phyloP scores from a whole-genome alignment of 345 rosid genomes.

The Eucalyptus viminalis region DNA sequence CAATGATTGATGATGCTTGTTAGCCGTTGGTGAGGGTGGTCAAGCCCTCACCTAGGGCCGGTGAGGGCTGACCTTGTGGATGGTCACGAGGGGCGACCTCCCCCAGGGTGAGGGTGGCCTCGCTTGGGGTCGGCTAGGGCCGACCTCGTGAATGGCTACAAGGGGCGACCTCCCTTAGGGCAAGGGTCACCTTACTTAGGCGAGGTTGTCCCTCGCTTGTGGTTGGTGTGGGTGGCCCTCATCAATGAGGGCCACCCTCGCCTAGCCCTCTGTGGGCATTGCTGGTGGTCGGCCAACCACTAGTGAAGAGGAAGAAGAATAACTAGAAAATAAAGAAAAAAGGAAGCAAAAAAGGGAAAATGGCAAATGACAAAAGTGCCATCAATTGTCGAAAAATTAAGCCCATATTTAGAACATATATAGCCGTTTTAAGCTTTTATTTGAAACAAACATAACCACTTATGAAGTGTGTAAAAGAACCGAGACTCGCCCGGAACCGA shows the following conservation, averaged over 20 bases:
- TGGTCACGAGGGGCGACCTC: rapidly evolving
- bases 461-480: too few species aligned
- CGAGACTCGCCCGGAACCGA: too few species aligned
- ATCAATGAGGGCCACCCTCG: rapidly evolving
- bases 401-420: rapidly evolving
- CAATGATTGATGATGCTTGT: rapidly evolving
- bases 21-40: rapidly evolving
- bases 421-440: rapidly evolving
- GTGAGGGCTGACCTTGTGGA: rapidly evolving
- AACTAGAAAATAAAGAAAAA: rapidly evolving
- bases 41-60: rapidly evolving
- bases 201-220: rapidly evolving
- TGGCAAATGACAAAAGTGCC: rapidly evolving
- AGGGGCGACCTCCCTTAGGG: rapidly evolving
- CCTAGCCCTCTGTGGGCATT: rapidly evolving
- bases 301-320: rapidly evolving
- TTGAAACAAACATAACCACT: too few species aligned
- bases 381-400: rapidly evolving
- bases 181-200: rapidly evolving
- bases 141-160: rapidly evolving
- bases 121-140: rapidly evolving
- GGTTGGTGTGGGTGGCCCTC: too few species aligned
- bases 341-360: rapidly evolving
- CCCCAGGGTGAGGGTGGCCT: rapidly evolving
- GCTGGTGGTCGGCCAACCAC: rapidly evolving